Percentiles rank a stretch among this genome's conserved stretches.
These are phyloP conservation scores for Juncus effusus DNA, from an alignment of 176 grass and related monocot species.

Conservation along the genomic window DNA sequence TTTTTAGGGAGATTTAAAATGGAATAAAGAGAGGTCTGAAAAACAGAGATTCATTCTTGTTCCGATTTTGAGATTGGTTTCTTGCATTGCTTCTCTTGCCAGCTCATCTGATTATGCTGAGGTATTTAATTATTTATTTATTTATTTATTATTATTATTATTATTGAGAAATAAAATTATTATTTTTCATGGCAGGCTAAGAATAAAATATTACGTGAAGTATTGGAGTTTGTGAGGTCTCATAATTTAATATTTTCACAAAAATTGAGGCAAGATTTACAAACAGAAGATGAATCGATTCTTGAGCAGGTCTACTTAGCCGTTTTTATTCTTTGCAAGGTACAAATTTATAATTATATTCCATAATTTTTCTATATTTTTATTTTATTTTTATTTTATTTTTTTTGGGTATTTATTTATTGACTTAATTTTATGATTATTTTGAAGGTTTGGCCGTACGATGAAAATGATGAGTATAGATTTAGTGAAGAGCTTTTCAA, in stretches of 20 bases:
- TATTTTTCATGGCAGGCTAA: conserved; percentile 58
- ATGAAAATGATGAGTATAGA: conserved; percentile 84
- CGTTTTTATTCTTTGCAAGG: conserved; percentile 90
- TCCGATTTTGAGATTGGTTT: conserved; percentile 78
- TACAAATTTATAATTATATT: conserved; percentile 29
- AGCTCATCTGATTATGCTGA: conserved; percentile 81
- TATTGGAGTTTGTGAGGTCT: conserved; percentile 79
- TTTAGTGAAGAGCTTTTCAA: conserved; percentile 77
- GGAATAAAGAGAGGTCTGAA: conserved; percentile 51
- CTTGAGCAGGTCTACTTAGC: conserved; percentile 73
- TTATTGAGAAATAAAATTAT: too few species aligned
- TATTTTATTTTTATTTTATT: not conserved
- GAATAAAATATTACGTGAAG: conserved; percentile 91
- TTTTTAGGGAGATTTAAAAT: conserved; percentile 50
- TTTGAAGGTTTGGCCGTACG: conserved; percentile 83
- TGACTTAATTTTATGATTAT: not conserved
- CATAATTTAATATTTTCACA: conserved; percentile 60
- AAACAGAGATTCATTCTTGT: conserved; percentile 64
- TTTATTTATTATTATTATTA: not conserved
- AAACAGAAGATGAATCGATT: conserved; percentile 53
- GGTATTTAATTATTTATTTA: conserved; percentile 28
- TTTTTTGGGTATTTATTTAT: conserved; percentile 8
- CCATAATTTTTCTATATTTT: conserved; percentile 27
- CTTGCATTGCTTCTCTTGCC: conserved; percentile 75
- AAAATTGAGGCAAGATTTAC: conserved; percentile 69